Percentiles rank a stretch among this genome's conserved stretches.
Evolutionary conservation across 352 stramenopile genomes (phyloP).

Genomic region (Phytophthora fragariaefolia): DNA sequence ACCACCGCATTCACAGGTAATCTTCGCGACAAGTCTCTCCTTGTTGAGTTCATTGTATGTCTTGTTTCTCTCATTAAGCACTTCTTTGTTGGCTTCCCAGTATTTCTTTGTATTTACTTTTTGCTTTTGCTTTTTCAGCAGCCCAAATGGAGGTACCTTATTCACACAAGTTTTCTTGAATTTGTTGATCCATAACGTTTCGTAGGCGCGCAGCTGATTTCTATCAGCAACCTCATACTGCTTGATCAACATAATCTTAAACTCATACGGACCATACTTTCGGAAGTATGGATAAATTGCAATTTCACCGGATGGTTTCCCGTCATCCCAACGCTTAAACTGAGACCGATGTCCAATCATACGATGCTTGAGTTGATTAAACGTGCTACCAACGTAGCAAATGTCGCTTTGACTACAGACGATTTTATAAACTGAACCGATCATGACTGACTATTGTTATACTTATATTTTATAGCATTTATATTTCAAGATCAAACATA

Average conservation of each 20-base stretch:
- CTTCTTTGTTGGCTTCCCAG: not conserved
- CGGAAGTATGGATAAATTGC: conserved; percentile 10
- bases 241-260: not conserved
- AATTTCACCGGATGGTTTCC: not conserved
- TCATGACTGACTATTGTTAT: conserved; percentile 11
- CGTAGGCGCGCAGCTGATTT: not conserved
- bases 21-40: not conserved
- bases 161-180: conserved; percentile 7
- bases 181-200: not conserved
- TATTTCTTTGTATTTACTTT: conserved; percentile 2
- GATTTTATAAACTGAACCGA: conserved; percentile 11
- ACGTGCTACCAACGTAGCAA: conserved; percentile 3
- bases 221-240: not conserved
- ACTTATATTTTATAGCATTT: conserved; percentile 7
- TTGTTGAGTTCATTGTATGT: conserved; percentile 1
- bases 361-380: conserved; percentile 3
- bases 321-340: conserved; percentile 6
- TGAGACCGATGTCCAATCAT: conserved; percentile 1
- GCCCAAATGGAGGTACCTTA: not conserved
- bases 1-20: not conserved
- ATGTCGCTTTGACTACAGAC: conserved; percentile 5
- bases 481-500: conserved; percentile 11
- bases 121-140: not conserved
- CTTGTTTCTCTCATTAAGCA: conserved; percentile 3
- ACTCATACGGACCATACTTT: conserved; percentile 3